A percentile compares a stretch with the other conserved stretches of the same genome.
Conservation (phyloP, 169 alveolate genomes). For the Plasmodium relictum region DNA sequence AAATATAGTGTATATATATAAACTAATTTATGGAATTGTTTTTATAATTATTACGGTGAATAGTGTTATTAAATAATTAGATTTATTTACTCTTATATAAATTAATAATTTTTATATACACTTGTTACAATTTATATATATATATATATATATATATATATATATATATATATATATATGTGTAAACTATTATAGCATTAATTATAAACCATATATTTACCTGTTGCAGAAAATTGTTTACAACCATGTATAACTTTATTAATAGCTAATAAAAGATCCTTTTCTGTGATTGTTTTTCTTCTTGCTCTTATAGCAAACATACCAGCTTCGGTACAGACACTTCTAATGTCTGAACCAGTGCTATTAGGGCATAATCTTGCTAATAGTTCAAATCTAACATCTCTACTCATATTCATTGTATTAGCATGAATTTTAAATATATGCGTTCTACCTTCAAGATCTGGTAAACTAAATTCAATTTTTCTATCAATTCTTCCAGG, state of each 20-base stretch:
- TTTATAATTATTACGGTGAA: background rate
- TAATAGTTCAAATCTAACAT: constrained; percentile 97
- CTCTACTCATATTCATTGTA: constrained; percentile 96
- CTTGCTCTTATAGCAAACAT: constrained; percentile 99
- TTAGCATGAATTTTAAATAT: constrained; percentile 98
- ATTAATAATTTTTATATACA: background rate
- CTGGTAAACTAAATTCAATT: constrained; percentile 98
- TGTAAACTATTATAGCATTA: constrained; percentile 36
- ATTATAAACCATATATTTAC: constrained; percentile 98
- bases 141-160: background rate
- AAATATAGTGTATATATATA: background rate
- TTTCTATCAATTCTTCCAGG: constrained; percentile 99
- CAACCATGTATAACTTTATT: constrained; percentile 98
- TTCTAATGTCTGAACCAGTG: constrained; percentile 98
- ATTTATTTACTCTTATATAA: background rate
- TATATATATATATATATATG: background rate
- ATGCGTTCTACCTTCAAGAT: constrained; percentile 97
- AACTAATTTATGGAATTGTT: background rate
- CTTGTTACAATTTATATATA: background rate
- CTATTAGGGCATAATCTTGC: constrained; percentile 98
- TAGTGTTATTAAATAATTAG: background rate
- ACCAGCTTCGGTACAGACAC: constrained; percentile 99
- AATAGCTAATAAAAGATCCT: constrained; percentile 97
- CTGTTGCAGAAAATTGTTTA: constrained; percentile 98
- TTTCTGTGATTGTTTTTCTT: constrained; percentile 97